These are phyloP conservation scores for Quercus tomentella DNA, from an alignment of 331 rosid genomes.

Conservation along the genomic window DNA sequence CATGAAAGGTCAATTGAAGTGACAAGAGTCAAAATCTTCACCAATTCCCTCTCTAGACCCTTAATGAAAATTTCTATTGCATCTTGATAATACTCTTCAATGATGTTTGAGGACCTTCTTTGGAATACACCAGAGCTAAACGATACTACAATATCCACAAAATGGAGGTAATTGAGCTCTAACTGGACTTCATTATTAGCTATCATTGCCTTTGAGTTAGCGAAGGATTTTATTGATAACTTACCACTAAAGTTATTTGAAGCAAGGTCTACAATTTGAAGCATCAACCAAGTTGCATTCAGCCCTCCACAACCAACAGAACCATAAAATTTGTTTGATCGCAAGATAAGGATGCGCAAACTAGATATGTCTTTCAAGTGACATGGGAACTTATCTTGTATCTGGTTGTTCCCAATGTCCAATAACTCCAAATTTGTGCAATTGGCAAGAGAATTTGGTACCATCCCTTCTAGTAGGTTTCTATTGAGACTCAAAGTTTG, in stretches of 20 bases:
- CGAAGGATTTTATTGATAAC: background rate
- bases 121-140: too few species aligned
- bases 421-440: background rate
- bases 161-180: too few species aligned
- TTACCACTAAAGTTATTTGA: slow-evolving; percentile 21
- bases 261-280: slow-evolving; percentile 36
- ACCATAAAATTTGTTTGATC: too few species aligned
- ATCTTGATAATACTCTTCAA: background rate
- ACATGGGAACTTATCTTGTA: background rate
- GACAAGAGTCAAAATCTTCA: background rate
- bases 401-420: too few species aligned
- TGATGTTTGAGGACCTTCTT: too few species aligned
- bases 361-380: background rate
- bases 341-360: too few species aligned
- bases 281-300: background rate
- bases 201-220: slow-evolving; percentile 19
- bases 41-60: background rate
- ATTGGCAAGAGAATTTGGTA: slow-evolving; percentile 19
- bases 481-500: slow-evolving; percentile 9
- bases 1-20: background rate
- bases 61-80: background rate
- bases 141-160: too few species aligned
- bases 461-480: slow-evolving; percentile 13
- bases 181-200: background rate
- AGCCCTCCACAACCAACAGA: too few species aligned